Evolutionary conservation across 2,329 filamentous ascomycete genomes (phyloP).

Genomic region (Pyrenochaeta sp.): DNA sequence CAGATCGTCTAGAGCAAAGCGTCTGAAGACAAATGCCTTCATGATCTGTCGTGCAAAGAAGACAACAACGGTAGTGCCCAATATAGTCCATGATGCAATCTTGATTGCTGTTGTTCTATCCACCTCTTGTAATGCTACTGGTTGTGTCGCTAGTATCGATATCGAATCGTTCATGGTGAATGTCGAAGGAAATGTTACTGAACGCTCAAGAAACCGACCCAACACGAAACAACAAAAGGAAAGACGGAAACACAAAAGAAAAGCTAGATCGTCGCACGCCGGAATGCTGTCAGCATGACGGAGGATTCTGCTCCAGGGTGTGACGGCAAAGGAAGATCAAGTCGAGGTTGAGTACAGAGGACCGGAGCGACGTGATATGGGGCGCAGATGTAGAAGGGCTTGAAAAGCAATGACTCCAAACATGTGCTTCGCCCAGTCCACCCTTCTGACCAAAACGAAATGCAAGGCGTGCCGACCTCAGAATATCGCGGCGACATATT

Average conservation of each 20-base stretch:
- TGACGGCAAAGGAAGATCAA: background rate
- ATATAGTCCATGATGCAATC: constrained; percentile 35
- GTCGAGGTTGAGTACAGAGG: background rate
- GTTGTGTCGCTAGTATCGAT: constrained; percentile 10
- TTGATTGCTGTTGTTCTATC: constrained; percentile 31
- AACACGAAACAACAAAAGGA: constrained; percentile 19
- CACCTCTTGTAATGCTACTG: constrained; percentile 7
- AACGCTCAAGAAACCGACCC: constrained; percentile 11
- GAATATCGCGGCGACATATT: constrained; percentile 23
- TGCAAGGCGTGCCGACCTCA: constrained; percentile 8
- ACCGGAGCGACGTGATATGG: constrained; percentile 5
- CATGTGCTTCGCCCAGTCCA: constrained; percentile 1
- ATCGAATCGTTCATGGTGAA: constrained; percentile 28
- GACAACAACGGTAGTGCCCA: constrained; percentile 28
- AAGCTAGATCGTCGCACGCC: background rate
- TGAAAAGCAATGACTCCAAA: background rate
- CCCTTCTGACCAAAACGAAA: constrained; percentile 9
- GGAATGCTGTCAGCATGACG: constrained; percentile 14
- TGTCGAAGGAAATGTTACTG: constrained; percentile 8
- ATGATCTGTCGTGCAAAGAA: constrained; percentile 36
- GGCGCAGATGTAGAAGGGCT: constrained; percentile 1
- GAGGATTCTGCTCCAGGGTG: constrained; percentile 2
- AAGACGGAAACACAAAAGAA: constrained; percentile 12
- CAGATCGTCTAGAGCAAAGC: constrained; percentile 35
- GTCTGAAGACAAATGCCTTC: constrained; percentile 34